These are phyloP conservation scores for Arabidopsis lyrata DNA, from an alignment of 441 rosid genomes.

Conservation along the genomic window DNA sequence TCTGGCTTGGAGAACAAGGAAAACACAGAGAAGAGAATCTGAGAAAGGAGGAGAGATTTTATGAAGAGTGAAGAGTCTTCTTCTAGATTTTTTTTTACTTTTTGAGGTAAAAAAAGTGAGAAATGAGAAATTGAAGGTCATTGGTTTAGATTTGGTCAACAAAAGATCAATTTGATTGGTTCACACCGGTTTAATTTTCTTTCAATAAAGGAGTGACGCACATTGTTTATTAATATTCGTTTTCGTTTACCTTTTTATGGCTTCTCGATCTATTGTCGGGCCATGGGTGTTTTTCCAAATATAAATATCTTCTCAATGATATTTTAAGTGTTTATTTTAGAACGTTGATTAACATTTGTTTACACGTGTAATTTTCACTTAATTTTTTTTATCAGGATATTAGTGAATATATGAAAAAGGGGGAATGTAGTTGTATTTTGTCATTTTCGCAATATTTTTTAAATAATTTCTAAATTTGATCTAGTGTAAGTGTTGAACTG, in stretches of 20 bases:
- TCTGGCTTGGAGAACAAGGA: slow-evolving; percentile 50
- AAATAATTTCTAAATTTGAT: background rate
- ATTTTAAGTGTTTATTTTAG: background rate
- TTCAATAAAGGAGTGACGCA: slow-evolving; percentile 15
- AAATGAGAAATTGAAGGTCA: background rate
- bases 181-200: slow-evolving; percentile 36
- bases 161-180: slow-evolving; percentile 20
- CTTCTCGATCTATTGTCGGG: slow-evolving; percentile 37
- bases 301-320: background rate
- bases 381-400: background rate
- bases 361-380: background rate
- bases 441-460: no score
- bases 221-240: slow-evolving; percentile 19
- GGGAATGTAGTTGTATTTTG: no score
- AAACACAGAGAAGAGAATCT: slow-evolving; percentile 32
- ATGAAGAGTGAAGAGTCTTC: slow-evolving; percentile 14
- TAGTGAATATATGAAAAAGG: background rate
- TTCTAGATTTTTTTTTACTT: background rate
- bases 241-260: slow-evolving; percentile 15
- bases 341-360: background rate
- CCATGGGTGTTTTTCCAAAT: background rate
- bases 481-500: background rate
- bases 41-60: slow-evolving; percentile 1
- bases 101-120: slow-evolving; percentile 10
- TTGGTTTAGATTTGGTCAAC: slow-evolving; percentile 45